Percentiles rank a stretch among this genome's conserved stretches.
Conservation (phyloP, 148 eudicot species). For the Euryodendron excelsum region DNA sequence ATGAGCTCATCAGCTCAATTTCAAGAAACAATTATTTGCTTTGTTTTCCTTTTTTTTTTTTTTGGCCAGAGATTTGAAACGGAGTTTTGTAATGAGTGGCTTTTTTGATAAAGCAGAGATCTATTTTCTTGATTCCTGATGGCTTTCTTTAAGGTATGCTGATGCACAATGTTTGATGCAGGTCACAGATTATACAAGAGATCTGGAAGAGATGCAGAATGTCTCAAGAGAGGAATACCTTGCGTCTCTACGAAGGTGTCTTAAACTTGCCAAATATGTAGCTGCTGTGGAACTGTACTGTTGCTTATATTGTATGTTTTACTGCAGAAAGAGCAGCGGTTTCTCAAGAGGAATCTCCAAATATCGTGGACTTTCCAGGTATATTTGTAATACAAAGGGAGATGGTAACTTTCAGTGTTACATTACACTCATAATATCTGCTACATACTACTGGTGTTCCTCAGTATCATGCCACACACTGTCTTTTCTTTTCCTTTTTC, state of each 20-base stretch:
- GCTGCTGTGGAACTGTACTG: constrained; percentile 7
- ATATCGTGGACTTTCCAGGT: constrained; percentile 93
- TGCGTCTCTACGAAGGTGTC: constrained; percentile 88
- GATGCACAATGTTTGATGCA: constrained; percentile 34
- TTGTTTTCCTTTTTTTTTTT: too few relatives aligned
- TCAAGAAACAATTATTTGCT: not conserved
- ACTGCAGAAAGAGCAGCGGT: constrained; percentile 97
- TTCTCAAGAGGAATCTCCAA: constrained; percentile 91
- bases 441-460: not conserved
- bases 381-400: constrained; percentile 1
- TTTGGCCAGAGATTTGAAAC: not conserved
- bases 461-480: not conserved
- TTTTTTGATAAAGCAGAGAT: too few relatives aligned
- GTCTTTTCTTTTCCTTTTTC: constrained; percentile 5
- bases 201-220: constrained; percentile 98
- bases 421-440: not conserved
- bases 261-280: constrained; percentile 5
- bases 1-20: too few relatives aligned
- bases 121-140: too few relatives aligned
- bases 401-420: too few relatives aligned
- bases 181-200: constrained; percentile 93
- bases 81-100: too few relatives aligned
- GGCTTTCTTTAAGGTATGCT: not conserved
- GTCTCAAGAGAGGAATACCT: constrained; percentile 96
- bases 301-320: constrained; percentile 26